Conservation (phyloP, 2,329 filamentous ascomycete genomes). For the Trichoderma koningii region DNA sequence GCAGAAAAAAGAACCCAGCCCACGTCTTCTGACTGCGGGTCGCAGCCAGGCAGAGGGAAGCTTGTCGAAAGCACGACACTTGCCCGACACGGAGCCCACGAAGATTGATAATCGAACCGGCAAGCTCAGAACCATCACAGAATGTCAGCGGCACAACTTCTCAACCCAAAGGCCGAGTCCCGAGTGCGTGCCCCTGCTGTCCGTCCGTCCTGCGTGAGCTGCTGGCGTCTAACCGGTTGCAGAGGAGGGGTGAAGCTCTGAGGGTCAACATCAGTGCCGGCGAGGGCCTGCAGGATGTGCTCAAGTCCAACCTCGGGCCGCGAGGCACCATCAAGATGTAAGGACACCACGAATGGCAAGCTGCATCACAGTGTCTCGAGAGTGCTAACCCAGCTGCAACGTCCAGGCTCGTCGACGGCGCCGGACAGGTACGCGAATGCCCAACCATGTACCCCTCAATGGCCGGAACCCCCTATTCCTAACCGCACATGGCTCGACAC, state of each 20-base stretch:
- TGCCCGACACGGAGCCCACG: constrained; percentile 28
- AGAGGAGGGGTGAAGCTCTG: constrained; percentile 96
- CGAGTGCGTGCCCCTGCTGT: constrained; percentile 62
- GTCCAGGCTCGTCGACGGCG: constrained; percentile 66
- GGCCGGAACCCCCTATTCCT: constrained; percentile 34
- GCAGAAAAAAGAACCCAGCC: constrained; percentile 31
- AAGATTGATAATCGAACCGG: constrained; percentile 14
- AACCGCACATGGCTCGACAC: constrained; percentile 32
- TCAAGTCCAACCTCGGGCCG: constrained; percentile 94
- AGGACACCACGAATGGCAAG: constrained; percentile 15
- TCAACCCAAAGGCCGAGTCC: constrained; percentile 98
- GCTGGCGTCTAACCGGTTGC: constrained; percentile 29
- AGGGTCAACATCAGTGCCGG: constrained; percentile 96
- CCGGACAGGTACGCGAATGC: constrained; percentile 60
- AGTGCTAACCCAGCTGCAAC: constrained; percentile 17
- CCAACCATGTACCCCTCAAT: constrained; percentile 35
- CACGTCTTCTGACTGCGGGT: constrained; percentile 29
- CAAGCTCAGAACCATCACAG: constrained; percentile 30
- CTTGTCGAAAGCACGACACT: constrained; percentile 31
- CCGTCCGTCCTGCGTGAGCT: neutral
- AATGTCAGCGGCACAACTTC: constrained; percentile 97
- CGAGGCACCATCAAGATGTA: constrained; percentile 96
- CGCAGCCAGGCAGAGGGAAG: constrained; percentile 28
- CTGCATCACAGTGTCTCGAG: neutral
- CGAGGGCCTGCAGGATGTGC: constrained; percentile 88